Evolutionary conservation across 768 basidiomycete species (phyloP).

Genomic region (Roridomyces roridus): DNA sequence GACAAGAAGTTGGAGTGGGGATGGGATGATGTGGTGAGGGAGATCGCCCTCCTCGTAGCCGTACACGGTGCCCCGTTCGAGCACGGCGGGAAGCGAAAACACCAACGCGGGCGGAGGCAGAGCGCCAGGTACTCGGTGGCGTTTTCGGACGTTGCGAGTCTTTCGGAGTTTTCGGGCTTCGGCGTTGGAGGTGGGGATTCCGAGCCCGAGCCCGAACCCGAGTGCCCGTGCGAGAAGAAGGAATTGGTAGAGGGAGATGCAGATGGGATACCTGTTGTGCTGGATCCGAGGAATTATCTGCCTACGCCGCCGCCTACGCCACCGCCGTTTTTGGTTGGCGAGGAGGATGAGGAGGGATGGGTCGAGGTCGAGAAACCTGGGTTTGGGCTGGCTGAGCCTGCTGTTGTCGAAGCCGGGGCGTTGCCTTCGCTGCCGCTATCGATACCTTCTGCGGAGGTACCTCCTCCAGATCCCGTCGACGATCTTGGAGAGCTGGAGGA

Average conservation of each 20-base stretch:
- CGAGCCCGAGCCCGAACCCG: neutral
- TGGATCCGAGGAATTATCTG: slow-evolving; percentile 14
- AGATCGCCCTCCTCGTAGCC: slow-evolving; percentile 10
- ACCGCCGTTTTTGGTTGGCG: slow-evolving; percentile 6
- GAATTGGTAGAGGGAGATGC: neutral
- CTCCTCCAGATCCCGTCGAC: too few species aligned
- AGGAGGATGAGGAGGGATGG: neutral
- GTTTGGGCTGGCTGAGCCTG: neutral
- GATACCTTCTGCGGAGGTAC: too few species aligned
- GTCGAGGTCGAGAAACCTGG: neutral
- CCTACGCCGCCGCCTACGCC: slow-evolving; percentile 18
- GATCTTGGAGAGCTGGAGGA: too few species aligned
- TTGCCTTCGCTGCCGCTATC: too few species aligned
- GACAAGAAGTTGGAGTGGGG: too few species aligned
- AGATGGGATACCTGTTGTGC: neutral
- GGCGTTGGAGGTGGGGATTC: neutral
- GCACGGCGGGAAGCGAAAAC: too few species aligned
- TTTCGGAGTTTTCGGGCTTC: neutral
- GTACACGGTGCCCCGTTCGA: neutral
- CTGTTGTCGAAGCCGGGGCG: too few species aligned
- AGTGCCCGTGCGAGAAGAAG: neutral
- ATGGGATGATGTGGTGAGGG: slow-evolving; percentile 7
- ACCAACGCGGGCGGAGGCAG: too few species aligned
- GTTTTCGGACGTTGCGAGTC: neutral
- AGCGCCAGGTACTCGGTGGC: neutral